A percentile compares a stretch with the other conserved stretches of the same genome.
These are phyloP conservation scores for Ceratocystis variospora DNA, from an alignment of 2,329 filamentous ascomycete species.

Conservation along the genomic window DNA sequence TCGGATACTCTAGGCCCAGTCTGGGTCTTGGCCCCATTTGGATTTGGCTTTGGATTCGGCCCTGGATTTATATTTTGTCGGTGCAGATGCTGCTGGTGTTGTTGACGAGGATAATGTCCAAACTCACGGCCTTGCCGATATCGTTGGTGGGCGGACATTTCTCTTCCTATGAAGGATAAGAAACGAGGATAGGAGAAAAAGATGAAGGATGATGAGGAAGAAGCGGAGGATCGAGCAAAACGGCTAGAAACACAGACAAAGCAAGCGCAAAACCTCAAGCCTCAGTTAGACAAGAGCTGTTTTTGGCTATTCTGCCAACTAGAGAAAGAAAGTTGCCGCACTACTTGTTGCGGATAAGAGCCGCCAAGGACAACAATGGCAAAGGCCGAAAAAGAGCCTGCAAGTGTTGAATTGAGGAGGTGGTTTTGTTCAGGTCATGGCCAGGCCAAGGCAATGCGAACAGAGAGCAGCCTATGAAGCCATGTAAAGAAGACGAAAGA, in stretches of 20 bases:
- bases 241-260: background rate
- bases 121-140: constrained; percentile 11
- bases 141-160: constrained; percentile 10
- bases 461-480: too few relatives aligned
- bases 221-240: background rate
- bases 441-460: too few relatives aligned
- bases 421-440: too few relatives aligned
- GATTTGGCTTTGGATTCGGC: background rate
- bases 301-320: background rate
- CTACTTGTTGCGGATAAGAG: too few relatives aligned
- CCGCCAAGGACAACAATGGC: too few relatives aligned
- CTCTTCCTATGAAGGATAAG: background rate
- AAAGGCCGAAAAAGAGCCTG: too few relatives aligned
- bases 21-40: background rate
- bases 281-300: background rate
- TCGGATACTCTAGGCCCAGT: background rate
- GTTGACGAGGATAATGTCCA: background rate
- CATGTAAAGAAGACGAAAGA: too few relatives aligned
- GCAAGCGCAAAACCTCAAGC: background rate
- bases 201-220: background rate
- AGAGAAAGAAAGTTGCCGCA: background rate
- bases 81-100: background rate
- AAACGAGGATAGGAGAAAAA: background rate
- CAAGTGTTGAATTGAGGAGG: too few relatives aligned
- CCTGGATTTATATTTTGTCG: background rate